Evolutionary conservation across 179 eudicot species (phyloP).

Genomic region (Pouteria campechiana): DNA sequence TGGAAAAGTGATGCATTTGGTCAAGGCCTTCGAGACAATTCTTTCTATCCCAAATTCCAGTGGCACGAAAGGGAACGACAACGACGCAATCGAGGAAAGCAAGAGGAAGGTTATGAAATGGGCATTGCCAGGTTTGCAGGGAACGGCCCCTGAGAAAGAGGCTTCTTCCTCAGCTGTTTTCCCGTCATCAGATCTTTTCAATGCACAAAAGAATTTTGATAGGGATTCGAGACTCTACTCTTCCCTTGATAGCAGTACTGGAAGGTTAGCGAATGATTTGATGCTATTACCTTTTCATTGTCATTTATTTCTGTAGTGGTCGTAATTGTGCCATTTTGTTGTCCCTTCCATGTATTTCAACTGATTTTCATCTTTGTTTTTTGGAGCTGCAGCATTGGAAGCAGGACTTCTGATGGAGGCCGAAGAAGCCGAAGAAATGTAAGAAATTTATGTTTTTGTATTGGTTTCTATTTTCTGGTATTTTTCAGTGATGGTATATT

Average conservation of each 20-base stretch:
- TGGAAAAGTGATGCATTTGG: slow-evolving; percentile 78
- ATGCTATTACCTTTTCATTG: not conserved
- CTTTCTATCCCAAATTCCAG: slow-evolving; percentile 29
- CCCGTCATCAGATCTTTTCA: slow-evolving; percentile 57
- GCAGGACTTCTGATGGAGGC: slow-evolving; percentile 48
- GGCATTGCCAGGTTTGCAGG: slow-evolving; percentile 70
- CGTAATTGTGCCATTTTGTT: too few relatives aligned
- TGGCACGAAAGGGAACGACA: slow-evolving; percentile 22
- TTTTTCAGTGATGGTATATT: not conserved
- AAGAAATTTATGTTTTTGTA: slow-evolving; percentile 13
- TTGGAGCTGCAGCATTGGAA: slow-evolving; percentile 28
- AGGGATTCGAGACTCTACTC: slow-evolving; percentile 36
- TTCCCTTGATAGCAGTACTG: slow-evolving; percentile 48
- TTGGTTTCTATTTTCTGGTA: not conserved
- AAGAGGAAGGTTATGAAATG: slow-evolving; percentile 32
- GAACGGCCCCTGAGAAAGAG: slow-evolving; percentile 28
- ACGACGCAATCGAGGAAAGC: slow-evolving; percentile 16
- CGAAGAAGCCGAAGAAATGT: slow-evolving; percentile 60
- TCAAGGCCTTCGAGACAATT: slow-evolving; percentile 73
- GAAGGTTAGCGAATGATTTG: slow-evolving; percentile 38
- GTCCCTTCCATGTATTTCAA: not conserved
- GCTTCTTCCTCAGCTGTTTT: slow-evolving; percentile 46
- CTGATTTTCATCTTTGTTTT: not conserved
- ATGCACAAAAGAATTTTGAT: slow-evolving; percentile 71
- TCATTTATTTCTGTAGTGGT: too few relatives aligned